Evolutionary conservation across 768 basidiomycete genomes (phyloP), one percentile per base, ranked within the genome.

Genomic region (Tremella yokohamensis): DNA sequence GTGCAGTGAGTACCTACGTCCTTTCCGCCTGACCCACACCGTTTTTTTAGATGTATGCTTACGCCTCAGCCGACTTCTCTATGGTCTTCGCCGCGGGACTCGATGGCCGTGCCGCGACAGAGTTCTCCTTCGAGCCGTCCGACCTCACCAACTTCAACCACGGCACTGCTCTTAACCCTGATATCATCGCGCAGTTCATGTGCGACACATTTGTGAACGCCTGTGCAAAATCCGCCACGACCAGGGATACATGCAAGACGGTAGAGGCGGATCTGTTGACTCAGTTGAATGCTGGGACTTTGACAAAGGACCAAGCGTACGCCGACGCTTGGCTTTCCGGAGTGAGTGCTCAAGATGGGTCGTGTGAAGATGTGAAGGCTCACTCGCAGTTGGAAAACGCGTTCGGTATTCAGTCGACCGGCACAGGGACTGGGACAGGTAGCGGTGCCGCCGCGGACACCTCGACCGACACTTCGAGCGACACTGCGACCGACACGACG

Each of bases 171-270:
- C 62, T 71, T 24, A 66, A 71, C 52, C 66, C 66, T 15, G 52
- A 54, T 11, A 65, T 70, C 52, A 60, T 65, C 53, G 40, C 60
- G n/a, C 51, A 60, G 37, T 60, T 57, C 49, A 65, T 65, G 66
- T 71, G 69, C 50, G 63, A 68, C 50, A 68, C 64, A 8, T 68
- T 71, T 37, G 69, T 68, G 34, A 71, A 71, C 45, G 64, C 62
- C 13, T 71, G 69, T 54, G 69, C 58, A 6, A 61, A 58, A 26
- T 60, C 62, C 1, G 62, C 57, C 24, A 56, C 64, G 25, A 68
- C 66, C 13, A 53, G 63, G 24, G 58, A 64, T 54, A 54, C 57
- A 61, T 69, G 67, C 49, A 53, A 61, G 22, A 52, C 48, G 11
- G 67, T 69, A 8, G 53, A 62, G 20, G 50, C 63, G 8, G 55